phyloP scores from a whole-genome alignment of 108 stramenopile species.

The Conticribra weissflogii region DNA sequence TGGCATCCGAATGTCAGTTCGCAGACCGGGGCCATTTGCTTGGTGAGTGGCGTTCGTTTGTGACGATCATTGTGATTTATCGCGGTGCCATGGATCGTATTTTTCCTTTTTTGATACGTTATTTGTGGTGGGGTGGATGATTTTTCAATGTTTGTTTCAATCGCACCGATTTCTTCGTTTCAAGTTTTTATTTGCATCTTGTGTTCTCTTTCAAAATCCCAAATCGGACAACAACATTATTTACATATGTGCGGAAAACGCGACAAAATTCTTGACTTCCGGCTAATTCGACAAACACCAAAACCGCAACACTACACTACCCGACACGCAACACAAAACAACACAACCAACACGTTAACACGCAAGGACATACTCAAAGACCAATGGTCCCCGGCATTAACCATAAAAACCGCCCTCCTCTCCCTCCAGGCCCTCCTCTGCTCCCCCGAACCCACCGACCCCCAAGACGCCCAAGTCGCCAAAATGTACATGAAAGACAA shows the following conservation, averaged over 20 bases:
- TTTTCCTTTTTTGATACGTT: neutral
- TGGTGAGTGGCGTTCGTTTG: slow-evolving; percentile 76
- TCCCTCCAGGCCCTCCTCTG: slow-evolving; percentile 92
- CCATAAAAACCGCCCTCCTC: slow-evolving; percentile 95
- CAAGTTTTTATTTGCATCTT: too few species aligned
- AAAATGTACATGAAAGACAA: slow-evolving; percentile 87
- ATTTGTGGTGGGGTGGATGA: too few species aligned
- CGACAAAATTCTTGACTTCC: too few species aligned
- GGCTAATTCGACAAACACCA: too few species aligned
- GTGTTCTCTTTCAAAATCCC: too few species aligned
- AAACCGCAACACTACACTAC: too few species aligned
- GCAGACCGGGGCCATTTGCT: slow-evolving; percentile 96
- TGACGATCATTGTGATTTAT: neutral
- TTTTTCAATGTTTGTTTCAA: too few species aligned
- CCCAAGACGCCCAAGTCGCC: slow-evolving; percentile 97
- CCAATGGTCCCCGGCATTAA: slow-evolving; percentile 97
- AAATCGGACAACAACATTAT: too few species aligned
- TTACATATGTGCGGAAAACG: too few species aligned
- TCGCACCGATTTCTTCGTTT: too few species aligned
- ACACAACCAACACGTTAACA: neutral
- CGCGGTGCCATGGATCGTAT: neutral
- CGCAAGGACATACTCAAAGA: slow-evolving; percentile 95
- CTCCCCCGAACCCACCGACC: slow-evolving; percentile 91
- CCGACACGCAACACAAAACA: too few species aligned
- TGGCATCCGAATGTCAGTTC: slow-evolving; percentile 98